Percentiles rank a stretch among this genome's conserved stretches.
phyloP scores from a whole-genome alignment of 2,329 filamentous ascomycete species.

The Sordariomycetes sp. region DNA sequence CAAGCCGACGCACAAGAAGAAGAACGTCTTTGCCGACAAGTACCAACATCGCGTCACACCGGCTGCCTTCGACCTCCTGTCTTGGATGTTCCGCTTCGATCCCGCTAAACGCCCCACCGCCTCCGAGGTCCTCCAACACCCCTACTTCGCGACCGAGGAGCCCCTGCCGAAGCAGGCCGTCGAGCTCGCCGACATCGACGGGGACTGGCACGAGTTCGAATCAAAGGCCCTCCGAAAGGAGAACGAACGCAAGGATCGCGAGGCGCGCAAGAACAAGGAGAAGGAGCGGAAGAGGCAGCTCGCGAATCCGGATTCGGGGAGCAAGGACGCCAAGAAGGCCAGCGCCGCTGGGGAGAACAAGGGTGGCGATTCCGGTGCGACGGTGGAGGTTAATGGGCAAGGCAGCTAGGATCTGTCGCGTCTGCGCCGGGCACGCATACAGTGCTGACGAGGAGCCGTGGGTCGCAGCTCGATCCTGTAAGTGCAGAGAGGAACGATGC shows the following conservation, averaged over 20 bases:
- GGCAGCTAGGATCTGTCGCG: too few relatives aligned
- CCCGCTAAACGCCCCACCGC: conserved; percentile 76
- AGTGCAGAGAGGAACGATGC: too few relatives aligned
- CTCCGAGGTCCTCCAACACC: conserved; percentile 72
- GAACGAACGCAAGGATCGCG: conserved; percentile 59
- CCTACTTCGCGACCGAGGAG: conserved; percentile 80
- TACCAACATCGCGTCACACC: conserved; percentile 71
- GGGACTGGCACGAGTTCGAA: conserved; percentile 98
- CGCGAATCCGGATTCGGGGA: conserved; percentile 18
- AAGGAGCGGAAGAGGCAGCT: conserved; percentile 30
- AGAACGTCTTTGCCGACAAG: conserved; percentile 70
- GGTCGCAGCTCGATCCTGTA: too few relatives aligned
- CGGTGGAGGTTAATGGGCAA: too few relatives aligned
- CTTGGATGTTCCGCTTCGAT: conserved; percentile 83
- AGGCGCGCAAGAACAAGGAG: conserved; percentile 31
- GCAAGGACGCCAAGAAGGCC: conserved; percentile 26
- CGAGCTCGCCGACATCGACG: conserved; percentile 75
- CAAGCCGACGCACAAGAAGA: conserved; percentile 63
- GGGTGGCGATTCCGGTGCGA: too few relatives aligned
- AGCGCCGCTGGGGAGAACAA: too few relatives aligned
- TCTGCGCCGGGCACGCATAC: too few relatives aligned
- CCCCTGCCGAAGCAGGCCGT: conserved; percentile 67
- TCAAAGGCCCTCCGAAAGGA: conserved; percentile 90
- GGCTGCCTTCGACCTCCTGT: conserved; percentile 73
- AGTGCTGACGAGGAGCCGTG: too few relatives aligned